A percentile compares a stretch with the other conserved stretches of the same genome.
These are phyloP conservation scores for Aspergillus incahuasiensis DNA, from an alignment of 495 filamentous ascomycete genomes.

Conservation along the genomic window DNA sequence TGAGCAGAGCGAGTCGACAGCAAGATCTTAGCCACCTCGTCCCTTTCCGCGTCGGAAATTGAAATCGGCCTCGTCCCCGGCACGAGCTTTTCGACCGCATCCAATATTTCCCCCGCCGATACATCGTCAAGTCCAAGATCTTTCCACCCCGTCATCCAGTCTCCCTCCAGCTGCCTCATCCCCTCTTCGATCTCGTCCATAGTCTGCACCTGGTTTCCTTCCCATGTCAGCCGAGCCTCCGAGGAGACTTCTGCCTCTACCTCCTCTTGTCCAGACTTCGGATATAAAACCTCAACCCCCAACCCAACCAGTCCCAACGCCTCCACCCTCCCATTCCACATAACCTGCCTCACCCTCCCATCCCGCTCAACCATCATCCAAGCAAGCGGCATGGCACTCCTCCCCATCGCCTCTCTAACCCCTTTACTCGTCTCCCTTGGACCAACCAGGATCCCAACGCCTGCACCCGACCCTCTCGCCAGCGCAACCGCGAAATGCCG, in stretches of 20 bases:
- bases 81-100: conserved; percentile 28
- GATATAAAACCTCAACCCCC: conserved; percentile 55
- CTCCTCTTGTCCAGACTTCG: background rate
- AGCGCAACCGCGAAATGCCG: conserved; percentile 53
- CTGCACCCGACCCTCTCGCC: conserved; percentile 30
- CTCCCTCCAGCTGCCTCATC: conserved; percentile 22
- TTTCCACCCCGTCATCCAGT: conserved; percentile 35
- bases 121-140: conserved; percentile 9
- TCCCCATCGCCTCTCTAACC: conserved; percentile 60
- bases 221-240: conserved; percentile 51
- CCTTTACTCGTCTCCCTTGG: conserved; percentile 52
- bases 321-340: conserved; percentile 51
- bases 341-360: conserved; percentile 33
- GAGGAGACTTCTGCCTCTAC: conserved; percentile 9
- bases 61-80: conserved; percentile 22
- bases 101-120: conserved; percentile 27
- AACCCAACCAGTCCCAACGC: conserved; percentile 59
- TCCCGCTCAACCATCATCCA: conserved; percentile 47
- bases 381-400: conserved; percentile 62
- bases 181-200: conserved; percentile 36
- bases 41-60: conserved; percentile 24
- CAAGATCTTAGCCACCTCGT: conserved; percentile 21
- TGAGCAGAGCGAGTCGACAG: background rate
- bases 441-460: conserved; percentile 61
- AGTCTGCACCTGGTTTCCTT: conserved; percentile 45